Evolutionary conservation across 176 grass and related monocot genomes (phyloP).

Genomic region (Triticum timopheevii): DNA sequence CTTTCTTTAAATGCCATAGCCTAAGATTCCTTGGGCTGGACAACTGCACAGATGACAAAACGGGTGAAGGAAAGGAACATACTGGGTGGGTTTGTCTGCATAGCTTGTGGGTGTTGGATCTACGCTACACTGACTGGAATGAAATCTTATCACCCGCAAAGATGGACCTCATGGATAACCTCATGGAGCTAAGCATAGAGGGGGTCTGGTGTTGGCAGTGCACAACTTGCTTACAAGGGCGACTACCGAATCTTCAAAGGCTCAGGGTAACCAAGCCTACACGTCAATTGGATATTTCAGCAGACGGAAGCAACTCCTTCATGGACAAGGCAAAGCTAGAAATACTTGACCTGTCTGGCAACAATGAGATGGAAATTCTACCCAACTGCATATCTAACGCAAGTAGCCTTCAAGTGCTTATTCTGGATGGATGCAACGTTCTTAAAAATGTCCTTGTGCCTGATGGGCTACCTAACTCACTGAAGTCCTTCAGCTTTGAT

Average conservation of each 20-base stretch:
- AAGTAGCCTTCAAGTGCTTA: no score
- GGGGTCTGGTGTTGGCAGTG: not conserved
- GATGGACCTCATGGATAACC: not conserved
- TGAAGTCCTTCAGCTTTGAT: slow-evolving; percentile 18
- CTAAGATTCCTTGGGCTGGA: not conserved
- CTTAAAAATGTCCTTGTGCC: no score
- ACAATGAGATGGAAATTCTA: not conserved
- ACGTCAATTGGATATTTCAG: no score
- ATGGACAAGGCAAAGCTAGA: not conserved
- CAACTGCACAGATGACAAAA: not conserved
- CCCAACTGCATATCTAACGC: not conserved
- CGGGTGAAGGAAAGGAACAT: not conserved
- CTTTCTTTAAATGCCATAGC: not conserved
- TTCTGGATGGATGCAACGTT: no score
- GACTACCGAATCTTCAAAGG: not conserved
- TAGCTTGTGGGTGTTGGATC: not conserved
- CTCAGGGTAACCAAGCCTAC: not conserved
- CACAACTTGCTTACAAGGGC: not conserved
- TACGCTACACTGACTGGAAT: not conserved
- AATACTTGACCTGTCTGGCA: not conserved
- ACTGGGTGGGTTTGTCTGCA: not conserved
- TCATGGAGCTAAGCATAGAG: not conserved
- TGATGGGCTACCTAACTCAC: not conserved
- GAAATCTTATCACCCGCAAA: not conserved
- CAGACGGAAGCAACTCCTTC: not conserved